Evolutionary conservation across 805 yeast species (phyloP).

Genomic region (Metschnikowia santaceciliae): DNA sequence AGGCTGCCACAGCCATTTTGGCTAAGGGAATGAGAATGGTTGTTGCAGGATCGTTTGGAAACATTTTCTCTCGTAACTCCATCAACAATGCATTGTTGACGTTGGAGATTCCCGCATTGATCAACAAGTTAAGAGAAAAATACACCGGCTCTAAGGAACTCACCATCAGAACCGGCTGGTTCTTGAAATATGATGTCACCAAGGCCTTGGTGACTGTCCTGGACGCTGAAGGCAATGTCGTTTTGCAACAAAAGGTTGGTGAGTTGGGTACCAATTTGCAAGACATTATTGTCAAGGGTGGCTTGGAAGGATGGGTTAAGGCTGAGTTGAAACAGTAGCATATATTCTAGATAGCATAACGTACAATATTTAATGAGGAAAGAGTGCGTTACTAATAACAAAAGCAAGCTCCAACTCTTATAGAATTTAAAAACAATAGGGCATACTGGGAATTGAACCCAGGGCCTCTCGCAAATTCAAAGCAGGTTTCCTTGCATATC

Average conservation of each 20-base stretch:
- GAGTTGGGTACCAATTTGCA: constrained; percentile 94
- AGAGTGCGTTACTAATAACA: not conserved
- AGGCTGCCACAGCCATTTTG: constrained; percentile 96
- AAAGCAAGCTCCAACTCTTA: not conserved
- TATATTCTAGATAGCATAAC: not conserved
- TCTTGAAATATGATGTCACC: constrained; percentile 88
- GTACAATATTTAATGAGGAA: not conserved
- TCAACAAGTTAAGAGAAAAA: constrained; percentile 68
- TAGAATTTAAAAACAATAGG: constrained; percentile 9
- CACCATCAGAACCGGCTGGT: constrained; percentile 94
- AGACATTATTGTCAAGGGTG: constrained; percentile 95
- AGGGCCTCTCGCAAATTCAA: constrained; percentile 21
- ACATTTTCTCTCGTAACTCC: constrained; percentile 91
- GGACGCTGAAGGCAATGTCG: constrained; percentile 57
- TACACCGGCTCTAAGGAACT: constrained; percentile 60
- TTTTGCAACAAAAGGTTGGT: constrained; percentile 85
- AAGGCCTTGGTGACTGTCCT: constrained; percentile 75
- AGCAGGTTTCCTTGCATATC: constrained; percentile 7
- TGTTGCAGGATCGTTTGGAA: constrained; percentile 96
- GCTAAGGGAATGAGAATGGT: constrained; percentile 92
- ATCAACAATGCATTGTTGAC: constrained; percentile 95
- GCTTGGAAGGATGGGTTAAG: constrained; percentile 97
- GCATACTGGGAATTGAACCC: constrained; percentile 24
- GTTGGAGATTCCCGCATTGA: constrained; percentile 85
- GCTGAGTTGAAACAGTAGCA: constrained; percentile 44